Evolutionary conservation across 768 basidiomycete genomes (phyloP).

Genomic region (Panus rudis): DNA sequence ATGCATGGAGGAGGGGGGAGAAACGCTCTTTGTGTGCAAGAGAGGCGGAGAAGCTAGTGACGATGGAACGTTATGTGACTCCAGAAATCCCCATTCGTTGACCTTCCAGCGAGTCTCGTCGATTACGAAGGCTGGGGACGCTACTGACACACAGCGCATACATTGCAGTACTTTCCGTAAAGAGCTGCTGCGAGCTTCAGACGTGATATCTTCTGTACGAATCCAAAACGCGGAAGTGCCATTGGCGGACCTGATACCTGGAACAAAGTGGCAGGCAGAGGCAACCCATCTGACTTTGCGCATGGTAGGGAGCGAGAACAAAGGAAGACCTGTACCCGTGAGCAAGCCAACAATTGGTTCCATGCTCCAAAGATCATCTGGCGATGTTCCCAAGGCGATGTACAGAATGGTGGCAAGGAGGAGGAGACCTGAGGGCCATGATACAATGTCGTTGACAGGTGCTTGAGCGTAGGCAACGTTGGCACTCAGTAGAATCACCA

Average conservation of each 20-base stretch:
- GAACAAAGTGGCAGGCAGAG: constrained; percentile 22
- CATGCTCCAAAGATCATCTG: neutral
- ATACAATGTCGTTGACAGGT: constrained; percentile 25
- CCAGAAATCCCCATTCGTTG: neutral
- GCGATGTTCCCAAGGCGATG: constrained; percentile 20
- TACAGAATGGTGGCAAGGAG: constrained; percentile 23
- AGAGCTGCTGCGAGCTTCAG: constrained; percentile 8
- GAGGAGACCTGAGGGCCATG: constrained; percentile 17
- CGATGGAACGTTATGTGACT: no score
- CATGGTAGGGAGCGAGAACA: neutral
- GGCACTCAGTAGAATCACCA: no score
- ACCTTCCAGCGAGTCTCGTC: neutral
- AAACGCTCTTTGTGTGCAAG: no score
- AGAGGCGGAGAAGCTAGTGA: neutral
- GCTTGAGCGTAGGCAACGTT: no score
- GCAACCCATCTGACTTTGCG: constrained; percentile 4
- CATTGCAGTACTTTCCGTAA: neutral
- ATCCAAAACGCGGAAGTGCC: constrained; percentile 24
- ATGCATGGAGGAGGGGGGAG: neutral
- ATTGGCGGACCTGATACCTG: constrained; percentile 16
- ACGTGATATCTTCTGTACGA: constrained; percentile 15
- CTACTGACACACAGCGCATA: neutral
- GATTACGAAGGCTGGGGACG: neutral
- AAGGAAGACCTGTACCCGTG: neutral
- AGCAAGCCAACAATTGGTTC: neutral